These are phyloP conservation scores for Candolleomyces efflorescens DNA, from an alignment of 768 basidiomycete genomes.

Conservation along the genomic window DNA sequence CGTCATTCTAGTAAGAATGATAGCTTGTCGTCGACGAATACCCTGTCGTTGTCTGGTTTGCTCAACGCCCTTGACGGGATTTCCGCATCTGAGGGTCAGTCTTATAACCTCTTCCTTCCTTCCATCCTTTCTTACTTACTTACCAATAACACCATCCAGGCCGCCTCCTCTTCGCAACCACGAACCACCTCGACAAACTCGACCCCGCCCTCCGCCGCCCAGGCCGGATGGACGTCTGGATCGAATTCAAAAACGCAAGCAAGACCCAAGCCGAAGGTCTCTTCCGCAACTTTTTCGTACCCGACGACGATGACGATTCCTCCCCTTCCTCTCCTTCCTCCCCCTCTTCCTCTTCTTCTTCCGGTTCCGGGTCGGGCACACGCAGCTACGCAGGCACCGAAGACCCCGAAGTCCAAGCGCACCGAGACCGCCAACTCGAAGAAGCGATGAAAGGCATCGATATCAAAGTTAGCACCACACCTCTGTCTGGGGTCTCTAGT, in stretches of 20 bases:
- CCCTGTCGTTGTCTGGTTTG: conserved; percentile 74
- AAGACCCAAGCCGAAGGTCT: conserved; percentile 83
- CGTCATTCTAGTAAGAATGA: conserved; percentile 42
- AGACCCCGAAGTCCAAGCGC: background rate
- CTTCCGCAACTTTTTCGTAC: conserved; percentile 91
- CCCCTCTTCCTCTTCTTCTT: no score
- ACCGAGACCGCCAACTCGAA: conserved; percentile 6
- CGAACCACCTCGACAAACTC: conserved; percentile 86
- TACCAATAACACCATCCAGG: no score
- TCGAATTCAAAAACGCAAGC: conserved; percentile 85
- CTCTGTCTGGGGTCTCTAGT: background rate
- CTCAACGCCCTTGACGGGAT: conserved; percentile 86
- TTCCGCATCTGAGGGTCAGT: conserved; percentile 71
- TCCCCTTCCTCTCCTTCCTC: no score
- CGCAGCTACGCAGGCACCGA: no score
- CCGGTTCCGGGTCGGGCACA: no score
- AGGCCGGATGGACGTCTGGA: conserved; percentile 90
- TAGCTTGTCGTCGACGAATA: conserved; percentile 72
- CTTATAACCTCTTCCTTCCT: no score
- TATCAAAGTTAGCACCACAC: conserved; percentile 3
- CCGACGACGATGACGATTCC: conserved; percentile 41
- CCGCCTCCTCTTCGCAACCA: conserved; percentile 83
- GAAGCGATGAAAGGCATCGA: conserved; percentile 10
- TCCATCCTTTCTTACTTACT: no score
- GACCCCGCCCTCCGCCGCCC: conserved; percentile 91